Evolutionary conservation across 805 yeast species (phyloP).

Genomic region (Schwanniomyces sp.): DNA sequence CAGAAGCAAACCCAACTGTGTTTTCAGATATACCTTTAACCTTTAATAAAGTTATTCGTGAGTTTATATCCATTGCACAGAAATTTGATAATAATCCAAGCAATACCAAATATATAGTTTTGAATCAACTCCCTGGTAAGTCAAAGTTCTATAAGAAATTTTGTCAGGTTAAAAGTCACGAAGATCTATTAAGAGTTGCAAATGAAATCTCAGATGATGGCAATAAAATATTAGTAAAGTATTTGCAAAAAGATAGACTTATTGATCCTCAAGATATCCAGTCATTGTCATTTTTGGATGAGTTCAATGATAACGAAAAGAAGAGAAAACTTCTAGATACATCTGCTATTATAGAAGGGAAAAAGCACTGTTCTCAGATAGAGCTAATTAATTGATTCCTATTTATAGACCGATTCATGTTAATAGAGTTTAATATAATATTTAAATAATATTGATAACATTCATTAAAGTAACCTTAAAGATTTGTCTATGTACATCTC

Average conservation of each 20-base stretch:
- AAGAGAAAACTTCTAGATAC: slow-evolving; percentile 5
- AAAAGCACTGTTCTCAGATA: neutral
- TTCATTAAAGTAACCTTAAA: slow-evolving; percentile 1
- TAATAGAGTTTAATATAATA: neutral
- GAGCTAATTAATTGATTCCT: neutral
- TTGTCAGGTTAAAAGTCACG: slow-evolving; percentile 54
- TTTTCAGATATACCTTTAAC: slow-evolving; percentile 50
- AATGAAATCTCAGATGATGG: slow-evolving; percentile 33
- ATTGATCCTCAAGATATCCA: slow-evolving; percentile 14
- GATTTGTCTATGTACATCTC: slow-evolving; percentile 2
- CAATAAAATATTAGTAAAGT: slow-evolving; percentile 33
- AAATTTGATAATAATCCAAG: slow-evolving; percentile 61
- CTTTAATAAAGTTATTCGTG: slow-evolving; percentile 56
- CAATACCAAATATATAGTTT: slow-evolving; percentile 79
- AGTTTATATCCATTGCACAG: slow-evolving; percentile 55
- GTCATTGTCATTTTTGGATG: neutral
- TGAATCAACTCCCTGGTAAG: slow-evolving; percentile 79
- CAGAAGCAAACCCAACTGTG: slow-evolving; percentile 83
- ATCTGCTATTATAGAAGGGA: neutral
- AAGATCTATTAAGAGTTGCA: slow-evolving; percentile 43
- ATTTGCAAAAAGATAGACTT: slow-evolving; percentile 30
- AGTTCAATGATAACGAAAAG: neutral
- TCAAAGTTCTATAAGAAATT: slow-evolving; percentile 57
- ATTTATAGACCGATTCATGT: neutral
- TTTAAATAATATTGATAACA: neutral